These are phyloP conservation scores for Lactifluus volemus DNA, from an alignment of 768 basidiomycete species.

Conservation along the genomic window DNA sequence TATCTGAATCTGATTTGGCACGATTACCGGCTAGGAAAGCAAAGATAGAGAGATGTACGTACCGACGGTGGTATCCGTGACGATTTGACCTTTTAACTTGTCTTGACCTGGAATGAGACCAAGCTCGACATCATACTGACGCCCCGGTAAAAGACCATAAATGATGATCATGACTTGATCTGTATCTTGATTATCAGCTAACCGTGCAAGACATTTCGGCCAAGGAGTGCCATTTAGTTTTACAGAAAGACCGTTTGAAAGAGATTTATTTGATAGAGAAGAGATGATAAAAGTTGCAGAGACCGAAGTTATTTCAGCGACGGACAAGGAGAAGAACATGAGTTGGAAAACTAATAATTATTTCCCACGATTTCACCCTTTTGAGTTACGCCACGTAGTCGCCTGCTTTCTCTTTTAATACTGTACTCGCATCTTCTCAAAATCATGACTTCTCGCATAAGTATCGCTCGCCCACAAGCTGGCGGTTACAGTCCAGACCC, in stretches of 20 bases:
- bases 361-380: background rate
- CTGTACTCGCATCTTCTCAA: background rate
- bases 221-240: constrained; percentile 74
- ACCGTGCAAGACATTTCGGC: constrained; percentile 70
- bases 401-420: background rate
- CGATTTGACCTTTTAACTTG: constrained; percentile 52
- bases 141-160: constrained; percentile 79
- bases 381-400: background rate
- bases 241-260: constrained; percentile 67
- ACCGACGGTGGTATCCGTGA: constrained; percentile 44
- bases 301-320: constrained; percentile 78
- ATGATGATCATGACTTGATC: constrained; percentile 90
- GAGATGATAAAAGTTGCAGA: constrained; percentile 75
- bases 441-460: constrained; percentile 73
- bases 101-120: constrained; percentile 58
- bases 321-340: constrained; percentile 54
- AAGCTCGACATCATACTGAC: constrained; percentile 86
- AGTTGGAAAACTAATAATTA: constrained; percentile 28
- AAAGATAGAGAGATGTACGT: constrained; percentile 15
- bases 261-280: constrained; percentile 35
- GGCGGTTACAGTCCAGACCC: constrained; percentile 57
- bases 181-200: constrained; percentile 51
- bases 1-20: constrained; percentile 2
- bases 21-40: background rate
- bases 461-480: constrained; percentile 60